Evolutionary conservation across 495 filamentous ascomycete genomes (phyloP).

Genomic region (Xylaria longipes): DNA sequence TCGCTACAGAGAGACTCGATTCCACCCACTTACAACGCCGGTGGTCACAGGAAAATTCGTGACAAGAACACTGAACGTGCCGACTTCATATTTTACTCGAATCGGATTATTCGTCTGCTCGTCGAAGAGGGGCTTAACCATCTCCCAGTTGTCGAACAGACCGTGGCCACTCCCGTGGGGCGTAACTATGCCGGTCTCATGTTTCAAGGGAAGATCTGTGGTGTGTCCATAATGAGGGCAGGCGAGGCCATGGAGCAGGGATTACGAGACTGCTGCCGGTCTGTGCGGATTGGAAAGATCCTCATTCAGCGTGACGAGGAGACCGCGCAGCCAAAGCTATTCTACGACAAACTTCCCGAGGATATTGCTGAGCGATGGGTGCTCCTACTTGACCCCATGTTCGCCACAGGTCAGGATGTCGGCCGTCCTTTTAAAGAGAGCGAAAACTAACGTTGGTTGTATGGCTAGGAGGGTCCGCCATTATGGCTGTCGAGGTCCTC

Average conservation of each 20-base stretch:
- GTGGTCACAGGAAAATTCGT: slow-evolving; percentile 80
- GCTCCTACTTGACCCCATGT: slow-evolving; percentile 96
- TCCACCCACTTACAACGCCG: slow-evolving; percentile 24
- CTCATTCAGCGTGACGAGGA: slow-evolving; percentile 97
- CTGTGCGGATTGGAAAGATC: slow-evolving; percentile 96
- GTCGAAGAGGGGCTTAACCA: slow-evolving; percentile 98
- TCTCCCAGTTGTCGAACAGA: slow-evolving; percentile 85
- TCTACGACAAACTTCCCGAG: slow-evolving; percentile 95
- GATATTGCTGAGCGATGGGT: slow-evolving; percentile 95
- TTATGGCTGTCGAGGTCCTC: slow-evolving; percentile 93
- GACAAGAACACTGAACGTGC: slow-evolving; percentile 86
- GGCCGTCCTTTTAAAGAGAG: slow-evolving; percentile 13
- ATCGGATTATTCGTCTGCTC: slow-evolving; percentile 96
- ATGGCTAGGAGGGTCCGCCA: slow-evolving; percentile 82
- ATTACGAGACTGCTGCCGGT: slow-evolving; percentile 92
- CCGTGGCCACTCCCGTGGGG: slow-evolving; percentile 89
- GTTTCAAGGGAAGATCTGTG: slow-evolving; percentile 98
- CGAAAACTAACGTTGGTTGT: slow-evolving; percentile 19
- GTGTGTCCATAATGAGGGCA: slow-evolving; percentile 97
- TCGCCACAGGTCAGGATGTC: slow-evolving; percentile 79
- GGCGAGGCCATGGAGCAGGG: slow-evolving; percentile 99
- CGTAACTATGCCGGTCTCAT: slow-evolving; percentile 87
- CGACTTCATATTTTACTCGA: slow-evolving; percentile 99
- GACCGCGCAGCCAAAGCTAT: slow-evolving; percentile 86
- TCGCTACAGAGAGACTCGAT: background rate